A percentile compares a stretch with the other conserved stretches of the same genome.
These are phyloP conservation scores for Heterobasidion parviporum DNA, from an alignment of 1,284 basidiomycete genomes.

Conservation along the genomic window DNA sequence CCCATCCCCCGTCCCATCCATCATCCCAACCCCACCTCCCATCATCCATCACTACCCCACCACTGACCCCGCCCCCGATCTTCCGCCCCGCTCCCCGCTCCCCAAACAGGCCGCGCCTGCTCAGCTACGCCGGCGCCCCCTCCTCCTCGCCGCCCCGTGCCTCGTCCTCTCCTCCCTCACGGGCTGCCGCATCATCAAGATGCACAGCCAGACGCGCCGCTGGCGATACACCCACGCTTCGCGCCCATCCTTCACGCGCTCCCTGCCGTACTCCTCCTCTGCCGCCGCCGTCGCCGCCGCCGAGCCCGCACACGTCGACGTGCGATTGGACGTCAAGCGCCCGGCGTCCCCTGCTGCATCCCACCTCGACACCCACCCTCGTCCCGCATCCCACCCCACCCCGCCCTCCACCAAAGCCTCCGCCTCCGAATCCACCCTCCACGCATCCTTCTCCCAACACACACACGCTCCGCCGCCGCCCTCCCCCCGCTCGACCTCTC, in stretches of 20 bases:
- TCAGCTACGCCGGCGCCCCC: slow-evolving; percentile 50
- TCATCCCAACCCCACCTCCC: neutral
- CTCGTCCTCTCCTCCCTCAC: slow-evolving; percentile 40
- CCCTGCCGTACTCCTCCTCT: neutral
- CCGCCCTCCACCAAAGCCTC: neutral
- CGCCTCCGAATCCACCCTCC: neutral
- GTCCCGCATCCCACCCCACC: neutral
- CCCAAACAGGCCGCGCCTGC: slow-evolving; percentile 43
- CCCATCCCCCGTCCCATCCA: neutral
- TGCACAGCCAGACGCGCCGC: slow-evolving; percentile 9
- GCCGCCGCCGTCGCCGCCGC: too few species aligned
- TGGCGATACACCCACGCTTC: slow-evolving; percentile 8
- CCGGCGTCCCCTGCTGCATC: neutral
- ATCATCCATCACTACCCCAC: neutral
- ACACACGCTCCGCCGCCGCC: neutral
- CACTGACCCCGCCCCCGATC: neutral
- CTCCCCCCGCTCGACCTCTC: neutral
- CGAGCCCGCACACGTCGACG: neutral
- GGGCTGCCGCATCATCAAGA: slow-evolving; percentile 26
- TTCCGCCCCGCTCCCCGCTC: too few species aligned
- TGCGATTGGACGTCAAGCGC: neutral
- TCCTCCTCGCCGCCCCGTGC: slow-evolving; percentile 43
- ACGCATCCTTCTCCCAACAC: slow-evolving; percentile 1
- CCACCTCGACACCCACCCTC: too few species aligned
- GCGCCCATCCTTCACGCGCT: neutral